Percentiles rank a stretch among this genome's conserved stretches.
phyloP scores from a whole-genome alignment of 225 moss, liverwort and hornwort species.

The Takakia lepidozioides region DNA sequence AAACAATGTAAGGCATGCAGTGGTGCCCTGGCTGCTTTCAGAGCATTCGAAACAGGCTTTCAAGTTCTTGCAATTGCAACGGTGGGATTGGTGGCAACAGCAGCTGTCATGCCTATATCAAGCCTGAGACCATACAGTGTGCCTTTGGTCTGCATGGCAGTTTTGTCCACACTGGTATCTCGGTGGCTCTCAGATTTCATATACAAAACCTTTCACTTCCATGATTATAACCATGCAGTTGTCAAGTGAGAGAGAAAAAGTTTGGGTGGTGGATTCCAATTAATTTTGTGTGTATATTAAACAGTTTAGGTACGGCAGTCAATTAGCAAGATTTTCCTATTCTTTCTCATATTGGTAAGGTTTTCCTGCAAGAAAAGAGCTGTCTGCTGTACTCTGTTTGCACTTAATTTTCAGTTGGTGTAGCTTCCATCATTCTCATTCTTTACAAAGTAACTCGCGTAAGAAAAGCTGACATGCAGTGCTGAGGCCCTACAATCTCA shows the following conservation, averaged over 20 bases:
- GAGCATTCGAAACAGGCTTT: conserved; percentile 34
- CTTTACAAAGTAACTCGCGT: no score
- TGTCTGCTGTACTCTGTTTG: no score
- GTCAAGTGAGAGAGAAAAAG: conserved; percentile 46
- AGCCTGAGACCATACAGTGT: conserved; percentile 23
- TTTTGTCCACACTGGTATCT: conserved; percentile 36
- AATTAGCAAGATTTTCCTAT: no score
- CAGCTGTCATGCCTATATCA: conserved; percentile 26
- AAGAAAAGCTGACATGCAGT: no score
- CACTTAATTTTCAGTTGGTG: no score
- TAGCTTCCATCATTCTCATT: no score
- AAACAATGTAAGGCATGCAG: conserved; percentile 31
- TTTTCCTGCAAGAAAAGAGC: no score
- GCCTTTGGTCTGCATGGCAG: conserved; percentile 38
- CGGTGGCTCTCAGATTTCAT: conserved; percentile 36
- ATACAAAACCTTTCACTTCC: conserved; percentile 55
- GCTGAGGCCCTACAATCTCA: no score
- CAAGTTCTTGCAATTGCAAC: conserved; percentile 40
- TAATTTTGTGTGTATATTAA: no score
- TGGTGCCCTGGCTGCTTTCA: conserved; percentile 21
- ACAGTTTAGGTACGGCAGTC: no score
- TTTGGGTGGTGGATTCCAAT: no score
- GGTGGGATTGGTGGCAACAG: conserved; percentile 47
- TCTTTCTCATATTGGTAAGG: no score
- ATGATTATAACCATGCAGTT: conserved; percentile 71